Base-by-base conservation (phyloP, 2,329 filamentous ascomycete species). In the Apiospora pterosperma region DNA sequence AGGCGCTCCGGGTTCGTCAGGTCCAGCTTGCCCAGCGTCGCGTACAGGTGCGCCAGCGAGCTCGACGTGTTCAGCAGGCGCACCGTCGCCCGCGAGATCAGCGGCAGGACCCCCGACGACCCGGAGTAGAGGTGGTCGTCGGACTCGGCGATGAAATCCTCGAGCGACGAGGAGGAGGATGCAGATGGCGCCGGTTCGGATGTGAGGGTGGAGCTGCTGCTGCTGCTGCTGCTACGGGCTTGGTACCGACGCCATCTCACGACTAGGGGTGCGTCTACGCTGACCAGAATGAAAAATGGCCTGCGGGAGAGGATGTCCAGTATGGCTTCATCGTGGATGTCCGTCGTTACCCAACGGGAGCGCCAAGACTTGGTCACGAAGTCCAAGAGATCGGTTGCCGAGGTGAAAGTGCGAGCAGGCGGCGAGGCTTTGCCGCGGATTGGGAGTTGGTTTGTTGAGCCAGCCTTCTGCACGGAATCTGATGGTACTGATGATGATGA, bases 211-310 rank as follows among this genome's bases (percentile, higher is more conserved):
- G 64, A 48, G 38, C 62, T 52, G 25, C 61, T 12, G 36, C 58
- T 10, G 28, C 42, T 63, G 48, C 14, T 63, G 44, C 34, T 36
- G 21, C 23, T 36, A 11, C 63, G 83, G 66, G 84, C 77, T 67
- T 87, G 88, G 80, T 91, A 93, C 58, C 96, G 90, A 71, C 86
- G 84, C 92, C 92, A 97, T 62, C 96, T 90, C 55, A 95, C 82
- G 61, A 87, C 91, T 58, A 97, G 84, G 1, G 96, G 96, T 5
- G 94, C 95, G 77, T 98, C 95, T 59, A 98, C 89, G 76, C 92
- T 95, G 73, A 99, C 83, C 38, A 98, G 87, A 61, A 99, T 85
- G 82, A 98, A 98, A 81, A 97, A 97, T 0, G 96, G 96, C 8
- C 96, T 87, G 23, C 90, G 85, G 66, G 89, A 81, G 61, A 97